Percentiles rank a stretch among this genome's conserved stretches.
phyloP scores from a whole-genome alignment of 1,284 basidiomycete genomes.

The Ustilago loliicola region DNA sequence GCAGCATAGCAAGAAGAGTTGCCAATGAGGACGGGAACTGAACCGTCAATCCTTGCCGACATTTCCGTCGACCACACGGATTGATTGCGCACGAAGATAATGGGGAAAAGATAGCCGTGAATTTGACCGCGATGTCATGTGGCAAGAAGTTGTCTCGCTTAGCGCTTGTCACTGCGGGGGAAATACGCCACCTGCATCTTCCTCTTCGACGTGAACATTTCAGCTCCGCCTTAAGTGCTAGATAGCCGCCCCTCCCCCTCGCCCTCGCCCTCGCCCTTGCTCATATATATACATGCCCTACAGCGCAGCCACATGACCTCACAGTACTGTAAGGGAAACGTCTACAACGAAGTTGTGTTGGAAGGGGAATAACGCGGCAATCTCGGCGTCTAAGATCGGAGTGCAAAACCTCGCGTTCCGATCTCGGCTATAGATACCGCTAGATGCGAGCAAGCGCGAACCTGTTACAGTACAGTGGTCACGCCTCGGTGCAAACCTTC shows the following conservation, averaged over 20 bases:
- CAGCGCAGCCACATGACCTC: background rate
- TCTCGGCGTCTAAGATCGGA: background rate
- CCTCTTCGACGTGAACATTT: background rate
- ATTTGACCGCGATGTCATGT: no score
- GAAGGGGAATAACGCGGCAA: background rate
- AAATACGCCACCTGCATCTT: background rate
- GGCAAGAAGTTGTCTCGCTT: background rate
- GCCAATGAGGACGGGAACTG: no score
- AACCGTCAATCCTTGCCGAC: no score
- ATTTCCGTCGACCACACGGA: no score
- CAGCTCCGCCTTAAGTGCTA: background rate
- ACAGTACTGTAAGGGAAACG: background rate
- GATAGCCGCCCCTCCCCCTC: background rate
- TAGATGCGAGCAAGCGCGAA: background rate
- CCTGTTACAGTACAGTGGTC: background rate
- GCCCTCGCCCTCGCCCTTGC: background rate
- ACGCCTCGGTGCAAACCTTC: background rate
- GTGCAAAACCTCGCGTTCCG: background rate
- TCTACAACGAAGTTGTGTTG: background rate
- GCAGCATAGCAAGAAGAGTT: background rate
- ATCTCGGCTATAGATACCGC: background rate
- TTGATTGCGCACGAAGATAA: no score
- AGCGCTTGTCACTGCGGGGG: constrained; percentile 4
- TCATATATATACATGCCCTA: background rate
- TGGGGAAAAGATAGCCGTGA: no score